These are phyloP conservation scores for Brettanomyces nanus DNA, from an alignment of 805 yeast species.

Conservation along the genomic window DNA sequence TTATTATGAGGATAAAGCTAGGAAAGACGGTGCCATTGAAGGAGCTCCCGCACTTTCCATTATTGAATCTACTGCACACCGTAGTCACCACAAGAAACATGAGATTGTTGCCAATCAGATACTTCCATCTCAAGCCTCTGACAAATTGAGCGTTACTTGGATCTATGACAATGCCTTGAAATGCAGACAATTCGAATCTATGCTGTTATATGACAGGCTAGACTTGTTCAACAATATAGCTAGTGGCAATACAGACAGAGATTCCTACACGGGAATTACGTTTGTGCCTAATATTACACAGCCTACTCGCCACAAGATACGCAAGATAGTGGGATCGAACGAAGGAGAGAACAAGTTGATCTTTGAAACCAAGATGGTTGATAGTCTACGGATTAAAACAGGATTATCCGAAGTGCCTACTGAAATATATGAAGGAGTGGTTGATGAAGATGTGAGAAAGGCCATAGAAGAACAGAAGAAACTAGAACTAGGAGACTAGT, in stretches of 20 bases:
- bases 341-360: slow-evolving; percentile 23
- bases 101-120: neutral
- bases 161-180: slow-evolving; percentile 77
- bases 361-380: slow-evolving; percentile 39
- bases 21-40: slow-evolving; percentile 51
- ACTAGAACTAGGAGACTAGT: too few species aligned
- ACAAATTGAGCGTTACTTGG: slow-evolving; percentile 56
- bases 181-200: slow-evolving; percentile 61
- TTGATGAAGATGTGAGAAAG: slow-evolving; percentile 44
- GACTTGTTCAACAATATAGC: slow-evolving; percentile 29
- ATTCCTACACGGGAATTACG: slow-evolving; percentile 75
- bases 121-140: slow-evolving; percentile 8
- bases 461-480: slow-evolving; percentile 59
- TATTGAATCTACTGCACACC: neutral
- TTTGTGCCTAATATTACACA: slow-evolving; percentile 74
- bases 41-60: slow-evolving; percentile 41
- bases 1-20: slow-evolving; percentile 64
- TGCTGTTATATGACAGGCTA: slow-evolving; percentile 48
- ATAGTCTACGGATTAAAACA: slow-evolving; percentile 37
- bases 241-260: slow-evolving; percentile 51
- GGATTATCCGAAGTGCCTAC: slow-evolving; percentile 57
- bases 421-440: slow-evolving; percentile 49
- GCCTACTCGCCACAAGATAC: slow-evolving; percentile 39
- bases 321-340: slow-evolving; percentile 22
- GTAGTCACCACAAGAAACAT: neutral